Base-by-base conservation (phyloP, 1,139 yeast genomes). In the Martiniozyma asiatica region DNA sequence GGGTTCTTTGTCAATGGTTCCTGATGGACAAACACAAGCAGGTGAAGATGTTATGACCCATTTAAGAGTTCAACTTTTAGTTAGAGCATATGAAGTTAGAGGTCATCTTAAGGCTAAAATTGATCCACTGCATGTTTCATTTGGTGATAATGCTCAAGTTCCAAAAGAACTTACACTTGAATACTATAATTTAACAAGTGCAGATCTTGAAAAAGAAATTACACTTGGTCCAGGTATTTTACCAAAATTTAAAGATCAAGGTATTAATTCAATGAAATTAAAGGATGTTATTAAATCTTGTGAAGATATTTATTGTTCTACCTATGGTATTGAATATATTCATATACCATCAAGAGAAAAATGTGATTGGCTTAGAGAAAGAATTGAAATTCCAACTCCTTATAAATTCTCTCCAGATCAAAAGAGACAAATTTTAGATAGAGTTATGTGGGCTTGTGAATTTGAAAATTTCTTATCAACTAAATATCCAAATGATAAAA, bases 311-410 rank as follows among this genome's bases (percentile, higher is more conserved):
- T 89, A 92, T 67, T 85, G 96, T 61, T 70, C 79, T 27, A 62
- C 81, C 29, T 85, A 85, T 55, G 98, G 97, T 61, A 72, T 82
- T 38, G 97, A 89, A 63, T 89, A 85, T 61, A 80, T 89, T 49
- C 99, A 89, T 61, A 92, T 89, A 45, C 96, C 98, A 39, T 81
- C 94, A 35, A 79, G 93, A 58, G 84, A 73, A 49, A 81, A 81
- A 61, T 92, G 97, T 65, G 96, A 89, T 59, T 89, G 98, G 99
- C 73, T 89, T 53, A 79, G 98, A 65, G 94, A 85, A 61, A 73
- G 96, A 58, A 70, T 92, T 43, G 98, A 89, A 62, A 82, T 87
- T 45, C 95, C 97, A 41, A 59, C 63, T 33, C 96, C 97, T 26
- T 87, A 61, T 66, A 69, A 78, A 55, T 92, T 75, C 64, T 64